Base-by-base conservation (phyloP, 1,284 basidiomycete species). In the Cryptococcus floricola region DNA sequence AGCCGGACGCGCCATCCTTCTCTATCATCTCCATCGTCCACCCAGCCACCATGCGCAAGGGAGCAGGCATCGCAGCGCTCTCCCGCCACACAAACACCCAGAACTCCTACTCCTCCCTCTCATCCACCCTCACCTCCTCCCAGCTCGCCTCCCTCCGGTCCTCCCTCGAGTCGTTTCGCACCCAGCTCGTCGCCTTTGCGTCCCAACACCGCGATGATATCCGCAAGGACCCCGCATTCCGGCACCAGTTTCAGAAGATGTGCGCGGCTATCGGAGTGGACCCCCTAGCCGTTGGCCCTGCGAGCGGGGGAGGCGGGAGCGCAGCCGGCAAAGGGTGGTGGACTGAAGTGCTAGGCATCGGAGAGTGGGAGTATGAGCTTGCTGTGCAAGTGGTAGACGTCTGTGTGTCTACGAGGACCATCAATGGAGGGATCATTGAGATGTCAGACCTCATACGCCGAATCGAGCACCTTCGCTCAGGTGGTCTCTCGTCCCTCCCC, bases 361-460 rank as follows among this genome's bases (percentile, higher is more conserved):
- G 91, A 7, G 96, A 98, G 73, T 98, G 91, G 91, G 88, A 93
- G 68, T 91, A 91, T 73, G 94, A 96, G 68, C 83, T 98, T 1
- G 91, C 91, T 3, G 91, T 98, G 27, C 95, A 99, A 79, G 88
- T 98, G 61, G 92, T 98, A 48, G 95, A 98, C 72, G 85, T 98
- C 16, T 98, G 95, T 68, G 87, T 98, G 34, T 87, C 85, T 70
- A 95, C 91, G 9, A 80, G 94, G 44, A 86, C 88, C 56, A 79
- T 85, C 44, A 97, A 97, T 64, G 95, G 96, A 0, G 95, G 96
- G 0, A 78, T 98, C 52, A 92, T 98, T 53, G 87, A 88, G 64
- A 85, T 98, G 81, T 80, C 82, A 12, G 93, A 98, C 73, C 80
- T 98, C 43, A 81, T 96, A 18, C 77, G 85, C 34, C 81, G 92